Evolutionary conservation across 768 basidiomycete genomes (phyloP), one percentile per base, ranked within the genome.

Genomic region (Russula ochroleuca): DNA sequence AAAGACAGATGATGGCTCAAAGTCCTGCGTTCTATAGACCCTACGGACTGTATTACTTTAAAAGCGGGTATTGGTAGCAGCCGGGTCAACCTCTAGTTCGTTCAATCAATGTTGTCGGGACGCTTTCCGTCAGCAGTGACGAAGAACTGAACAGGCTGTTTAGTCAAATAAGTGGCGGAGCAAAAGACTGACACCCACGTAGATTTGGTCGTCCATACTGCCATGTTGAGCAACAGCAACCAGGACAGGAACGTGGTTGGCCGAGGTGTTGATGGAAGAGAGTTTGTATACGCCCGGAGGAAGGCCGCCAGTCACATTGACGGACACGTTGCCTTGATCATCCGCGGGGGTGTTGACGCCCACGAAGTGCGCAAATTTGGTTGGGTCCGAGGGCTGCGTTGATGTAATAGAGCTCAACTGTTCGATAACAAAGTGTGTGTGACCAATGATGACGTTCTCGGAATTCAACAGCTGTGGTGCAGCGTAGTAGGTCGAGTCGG

Each of bases 301-400:
- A 28, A 88, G 74, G 65, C 86, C 87, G 23, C 73, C 73, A 1
- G 78, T 74, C 38, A 91, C 83, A 57, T 73, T 72, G 25, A 81
- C 79, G 6, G 76, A 74, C 13, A 87, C 75, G 1, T 80, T 69
- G 48, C 85, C 87, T 62, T 76, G 75, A 55, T 5, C 1, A 61
- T 23, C 74, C 72, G 64, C 59, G 13, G 31, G 3, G 7, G 49
- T 62, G 65, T 78, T 81, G 64, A 78, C 74, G 67, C 76, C 86
- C 80, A 84, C 83, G 83, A 88, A 87, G 77, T 87, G 87, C 33
- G 76, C 77, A 68, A 88, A 87, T 51, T 74, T 74, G 59, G 71
- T 75, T 6, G 85, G 80, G 71, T 86, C 76, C 40, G 78, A 76
- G 37, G 78, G 70, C 1, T 70, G 70, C n/a, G 78, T 79, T 61